A percentile compares a stretch with the other conserved stretches of the same genome.
Conservation (phyloP, 768 basidiomycete genomes). For the Auricularia auricula-judae region DNA sequence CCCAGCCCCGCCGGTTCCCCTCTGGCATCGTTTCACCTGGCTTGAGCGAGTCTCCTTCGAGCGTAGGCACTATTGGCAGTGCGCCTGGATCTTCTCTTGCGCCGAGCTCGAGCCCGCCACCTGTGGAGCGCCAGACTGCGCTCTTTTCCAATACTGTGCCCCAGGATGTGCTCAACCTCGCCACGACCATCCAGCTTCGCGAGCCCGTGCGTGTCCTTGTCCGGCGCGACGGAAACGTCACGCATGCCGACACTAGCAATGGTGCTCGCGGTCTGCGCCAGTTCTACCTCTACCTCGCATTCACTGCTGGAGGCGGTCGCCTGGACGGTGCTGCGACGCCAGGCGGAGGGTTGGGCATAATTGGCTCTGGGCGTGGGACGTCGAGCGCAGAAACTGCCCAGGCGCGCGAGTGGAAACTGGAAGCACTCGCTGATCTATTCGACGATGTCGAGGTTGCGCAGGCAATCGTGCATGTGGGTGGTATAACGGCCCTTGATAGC, state of each 20-base stretch:
- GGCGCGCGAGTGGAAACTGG: constrained; percentile 90
- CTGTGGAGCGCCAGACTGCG: constrained; percentile 77
- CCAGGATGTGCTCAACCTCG: constrained; percentile 94
- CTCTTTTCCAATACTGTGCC: constrained; percentile 98
- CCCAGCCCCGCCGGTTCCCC: constrained; percentile 30
- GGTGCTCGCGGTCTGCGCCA: constrained; percentile 81
- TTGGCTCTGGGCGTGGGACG: constrained; percentile 75
- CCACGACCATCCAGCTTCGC: constrained; percentile 81
- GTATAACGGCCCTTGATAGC: constrained; percentile 75
- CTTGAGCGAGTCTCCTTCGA: neutral
- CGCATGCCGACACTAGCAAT: constrained; percentile 55
- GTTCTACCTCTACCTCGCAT: constrained; percentile 92
- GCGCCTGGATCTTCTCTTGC: constrained; percentile 23
- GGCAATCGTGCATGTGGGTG: constrained; percentile 81
- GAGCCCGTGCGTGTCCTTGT: constrained; percentile 98
- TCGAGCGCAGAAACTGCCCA: constrained; percentile 74
- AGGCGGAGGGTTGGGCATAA: constrained; percentile 70
- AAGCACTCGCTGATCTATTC: constrained; percentile 81
- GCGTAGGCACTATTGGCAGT: neutral
- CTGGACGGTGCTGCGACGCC: constrained; percentile 34
- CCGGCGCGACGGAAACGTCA: constrained; percentile 76
- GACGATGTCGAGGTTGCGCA: constrained; percentile 76
- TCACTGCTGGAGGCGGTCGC: constrained; percentile 70
- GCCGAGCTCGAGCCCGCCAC: constrained; percentile 21
- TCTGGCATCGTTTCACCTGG: constrained; percentile 18